Base-by-base conservation (phyloP, 1,284 basidiomycete species). In the Wallemia ichthyophaga region DNA sequence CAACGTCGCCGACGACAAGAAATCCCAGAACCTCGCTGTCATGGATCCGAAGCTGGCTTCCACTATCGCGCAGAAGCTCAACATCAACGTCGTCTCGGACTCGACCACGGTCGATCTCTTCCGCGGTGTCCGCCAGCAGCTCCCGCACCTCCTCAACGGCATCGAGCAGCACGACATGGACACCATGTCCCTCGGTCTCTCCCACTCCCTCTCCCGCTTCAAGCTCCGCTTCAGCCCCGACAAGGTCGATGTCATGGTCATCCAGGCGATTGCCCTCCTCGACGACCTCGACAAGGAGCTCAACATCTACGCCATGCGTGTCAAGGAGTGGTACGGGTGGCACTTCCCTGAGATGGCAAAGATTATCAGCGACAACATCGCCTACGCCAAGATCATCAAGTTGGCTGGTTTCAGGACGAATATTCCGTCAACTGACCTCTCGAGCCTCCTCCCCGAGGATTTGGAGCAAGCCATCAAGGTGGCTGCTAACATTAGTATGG, bases 251-350 rank as follows among this genome's bases (percentile, higher is more conserved):
- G 95, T 89, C 24, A 98, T 98, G 94, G 84, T 98, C 62, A 85
- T 98, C 28, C 94, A 98, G 72, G 92, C 92, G 17, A 95, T 98
- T 67, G 92, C 89, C n/a, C 75, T 98, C 25, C 78, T 98, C 60
- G 92, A 98, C 67, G 92, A 98, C 69, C 76, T 98, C 33, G 92
- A 98, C 80, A 98, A 98, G 74, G 92, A 98, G 73, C 87, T 96
- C 71, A 98, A 98, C 74, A 95, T 96, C 61, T 98, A 96, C 69
- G 81, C 89, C 23, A 98, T 98, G 92, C 80, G 92, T 68, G 87
- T 94, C 60, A 96, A 96, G 85, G 92, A 96, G 77, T 98, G 92
- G 92, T 98, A 96, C 68, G 92, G 92, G 25, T 98, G 92, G 92
- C 92, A 98, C 74, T 96, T 96, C 78, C 92, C 92, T 11, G 92